Percentiles rank a stretch among this genome's conserved stretches.
phyloP scores from a whole-genome alignment of 129 eudicot species.

The Gnaphalium uliginosum region DNA sequence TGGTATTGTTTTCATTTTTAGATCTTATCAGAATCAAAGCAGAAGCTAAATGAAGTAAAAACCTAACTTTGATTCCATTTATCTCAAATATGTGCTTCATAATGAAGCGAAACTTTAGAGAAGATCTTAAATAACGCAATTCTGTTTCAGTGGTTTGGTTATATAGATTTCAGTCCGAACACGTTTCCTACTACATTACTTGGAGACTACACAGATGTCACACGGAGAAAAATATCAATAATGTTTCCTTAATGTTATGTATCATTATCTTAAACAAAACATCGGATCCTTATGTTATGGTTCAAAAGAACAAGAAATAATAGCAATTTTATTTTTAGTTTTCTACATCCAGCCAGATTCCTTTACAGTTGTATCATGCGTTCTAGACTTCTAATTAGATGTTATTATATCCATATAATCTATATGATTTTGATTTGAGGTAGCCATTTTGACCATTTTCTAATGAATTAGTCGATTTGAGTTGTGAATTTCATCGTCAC shows the following conservation, averaged over 20 bases:
- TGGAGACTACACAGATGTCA: background rate
- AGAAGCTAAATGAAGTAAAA: background rate
- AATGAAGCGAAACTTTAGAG: background rate
- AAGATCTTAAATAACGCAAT: constrained; percentile 12
- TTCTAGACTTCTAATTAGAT: background rate
- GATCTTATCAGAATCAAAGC: background rate
- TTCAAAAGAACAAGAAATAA: background rate
- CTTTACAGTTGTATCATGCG: background rate
- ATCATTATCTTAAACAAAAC: background rate
- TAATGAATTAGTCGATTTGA: background rate
- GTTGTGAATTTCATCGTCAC: background rate
- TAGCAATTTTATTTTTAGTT: background rate
- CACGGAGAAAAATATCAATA: background rate
- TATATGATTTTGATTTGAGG: background rate
- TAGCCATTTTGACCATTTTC: background rate
- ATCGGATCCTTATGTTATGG: background rate
- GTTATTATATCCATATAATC: background rate
- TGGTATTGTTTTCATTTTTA: background rate
- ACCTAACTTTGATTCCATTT: background rate
- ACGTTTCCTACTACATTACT: constrained; percentile 9
- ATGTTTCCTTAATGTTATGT: constrained; percentile 5
- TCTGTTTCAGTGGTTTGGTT: background rate
- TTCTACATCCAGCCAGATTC: background rate
- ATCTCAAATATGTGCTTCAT: constrained; percentile 10
- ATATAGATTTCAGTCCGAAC: background rate